Percentiles rank a stretch among this genome's conserved stretches.
Conservation (phyloP, 192 early-diverging fungal genomes). For the Dispira parvispora region DNA sequence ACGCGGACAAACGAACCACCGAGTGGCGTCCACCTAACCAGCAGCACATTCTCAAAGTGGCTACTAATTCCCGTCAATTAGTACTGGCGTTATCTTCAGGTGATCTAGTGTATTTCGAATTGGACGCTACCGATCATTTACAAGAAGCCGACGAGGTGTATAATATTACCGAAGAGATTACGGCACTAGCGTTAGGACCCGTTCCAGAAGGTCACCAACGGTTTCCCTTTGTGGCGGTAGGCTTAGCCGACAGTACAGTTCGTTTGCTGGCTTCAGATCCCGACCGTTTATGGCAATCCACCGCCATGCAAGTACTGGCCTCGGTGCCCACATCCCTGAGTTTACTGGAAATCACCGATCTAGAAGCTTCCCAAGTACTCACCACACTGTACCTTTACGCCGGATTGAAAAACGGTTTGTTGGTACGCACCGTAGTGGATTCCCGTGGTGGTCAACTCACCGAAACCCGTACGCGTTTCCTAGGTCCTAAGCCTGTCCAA, state of each 20-base stretch:
- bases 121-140: slow-evolving; percentile 61
- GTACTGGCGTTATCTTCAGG: slow-evolving; percentile 68
- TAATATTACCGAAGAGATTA: slow-evolving; percentile 49
- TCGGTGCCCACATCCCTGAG: slow-evolving; percentile 53
- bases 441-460: slow-evolving; percentile 62
- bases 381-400: slow-evolving; percentile 66
- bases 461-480: slow-evolving; percentile 65
- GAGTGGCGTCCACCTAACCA: slow-evolving; percentile 84
- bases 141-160: slow-evolving; percentile 75
- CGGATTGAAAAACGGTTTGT: slow-evolving; percentile 77
- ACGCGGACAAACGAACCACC: slow-evolving; percentile 67
- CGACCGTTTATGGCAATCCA: slow-evolving; percentile 51
- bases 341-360: slow-evolving; percentile 66
- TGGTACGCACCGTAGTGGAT: slow-evolving; percentile 76
- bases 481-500: slow-evolving; percentile 72
- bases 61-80: slow-evolving; percentile 69
- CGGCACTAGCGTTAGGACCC: slow-evolving; percentile 60
- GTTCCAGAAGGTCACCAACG: slow-evolving; percentile 60
- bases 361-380: slow-evolving; percentile 30
- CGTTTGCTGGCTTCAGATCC: slow-evolving; percentile 73
- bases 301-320: slow-evolving; percentile 57
- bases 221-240: slow-evolving; percentile 72
- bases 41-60: slow-evolving; percentile 53
- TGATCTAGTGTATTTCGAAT: slow-evolving; percentile 85
- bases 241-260: slow-evolving; percentile 84